Base-by-base conservation (phyloP, 805 yeast genomes). In the Kuraishia floccosa region DNA sequence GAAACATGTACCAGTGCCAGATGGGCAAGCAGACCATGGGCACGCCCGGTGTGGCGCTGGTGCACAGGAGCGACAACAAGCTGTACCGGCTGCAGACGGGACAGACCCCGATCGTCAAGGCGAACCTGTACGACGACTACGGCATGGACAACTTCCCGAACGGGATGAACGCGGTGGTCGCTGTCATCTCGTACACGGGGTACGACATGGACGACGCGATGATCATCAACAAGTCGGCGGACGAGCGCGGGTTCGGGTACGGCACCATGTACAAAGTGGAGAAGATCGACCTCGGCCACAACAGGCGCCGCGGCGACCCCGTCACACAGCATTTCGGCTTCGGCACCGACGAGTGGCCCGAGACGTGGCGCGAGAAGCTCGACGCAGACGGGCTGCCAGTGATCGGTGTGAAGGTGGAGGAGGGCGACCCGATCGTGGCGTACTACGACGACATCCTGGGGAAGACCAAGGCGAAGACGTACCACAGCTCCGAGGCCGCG, bases 11-110 rank as follows among this genome's bases (percentile, higher is more conserved):
- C 57, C 98, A 91, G 65, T 91, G 98, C 63, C 98, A 91, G 69
- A 91, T 91, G 98, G 97, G 96, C 74, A 91, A 91, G 63, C 98
- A 91, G 65, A 89, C 98, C 14, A 91, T 91, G 98, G 98, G 98
- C 59, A 91, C 98, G 4, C 98, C 98, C 6, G 97, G 97, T 61
- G 95, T 91, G 40, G 97, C 94, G 1, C 64, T 89, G 33, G 72
- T 65, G 27, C 94, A 86, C 56, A 73, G 98, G 57, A 81, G 95
- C 1, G 98, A 91, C 56, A 91, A 91, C 63, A 91, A 89, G 55
- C 62, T 91, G 37, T 91, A 91, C 60, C 76, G 89, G 46, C 63
- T 91, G 43, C 98, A 91, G 59, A 68, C 83, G 27, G 98, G 98
- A 28, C 97, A 91, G 64, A 83, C 96, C 2, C 98, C 98, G 25